Evolutionary conservation across 2,329 filamentous ascomycete genomes (phyloP).

Genomic region (Beauveria asiatica): DNA sequence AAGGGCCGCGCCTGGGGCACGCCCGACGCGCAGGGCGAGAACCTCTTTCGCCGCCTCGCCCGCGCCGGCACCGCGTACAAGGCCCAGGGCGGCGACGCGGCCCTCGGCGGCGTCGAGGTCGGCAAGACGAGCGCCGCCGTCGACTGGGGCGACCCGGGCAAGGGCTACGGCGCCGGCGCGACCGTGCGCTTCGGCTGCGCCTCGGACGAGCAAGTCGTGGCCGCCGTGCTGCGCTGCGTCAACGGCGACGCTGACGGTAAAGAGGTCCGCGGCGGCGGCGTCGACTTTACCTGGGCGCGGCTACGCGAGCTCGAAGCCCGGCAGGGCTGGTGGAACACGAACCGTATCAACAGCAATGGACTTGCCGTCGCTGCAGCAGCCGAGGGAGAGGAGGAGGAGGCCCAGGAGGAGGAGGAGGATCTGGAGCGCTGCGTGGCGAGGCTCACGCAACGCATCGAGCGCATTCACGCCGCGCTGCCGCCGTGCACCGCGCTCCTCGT

Average conservation of each 20-base stretch:
- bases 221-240: slow-evolving; percentile 48
- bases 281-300: slow-evolving; percentile 59
- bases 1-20: slow-evolving; percentile 82
- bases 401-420: slow-evolving; percentile 12
- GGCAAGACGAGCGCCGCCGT: slow-evolving; percentile 66
- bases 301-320: slow-evolving; percentile 57
- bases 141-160: slow-evolving; percentile 77
- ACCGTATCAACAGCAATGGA: slow-evolving; percentile 31
- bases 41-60: slow-evolving; percentile 76
- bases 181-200: slow-evolving; percentile 48
- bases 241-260: slow-evolving; percentile 49
- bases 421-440: slow-evolving; percentile 39
- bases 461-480: slow-evolving; percentile 50
- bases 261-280: slow-evolving; percentile 50
- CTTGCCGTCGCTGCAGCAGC: slow-evolving; percentile 25
- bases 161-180: slow-evolving; percentile 48
- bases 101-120: slow-evolving; percentile 44
- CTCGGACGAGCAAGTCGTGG: slow-evolving; percentile 50
- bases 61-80: slow-evolving; percentile 55
- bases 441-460: slow-evolving; percentile 40
- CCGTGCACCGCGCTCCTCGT: slow-evolving; percentile 58
- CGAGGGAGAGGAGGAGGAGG: slow-evolving; percentile 12
- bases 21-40: slow-evolving; percentile 70
- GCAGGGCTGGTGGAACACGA: slow-evolving; percentile 60
- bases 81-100: slow-evolving; percentile 48